Evolutionary conservation across 2,329 filamentous ascomycete species (phyloP), one percentile per base, ranked within the genome.

Genomic region (Lachnellula arida): DNA sequence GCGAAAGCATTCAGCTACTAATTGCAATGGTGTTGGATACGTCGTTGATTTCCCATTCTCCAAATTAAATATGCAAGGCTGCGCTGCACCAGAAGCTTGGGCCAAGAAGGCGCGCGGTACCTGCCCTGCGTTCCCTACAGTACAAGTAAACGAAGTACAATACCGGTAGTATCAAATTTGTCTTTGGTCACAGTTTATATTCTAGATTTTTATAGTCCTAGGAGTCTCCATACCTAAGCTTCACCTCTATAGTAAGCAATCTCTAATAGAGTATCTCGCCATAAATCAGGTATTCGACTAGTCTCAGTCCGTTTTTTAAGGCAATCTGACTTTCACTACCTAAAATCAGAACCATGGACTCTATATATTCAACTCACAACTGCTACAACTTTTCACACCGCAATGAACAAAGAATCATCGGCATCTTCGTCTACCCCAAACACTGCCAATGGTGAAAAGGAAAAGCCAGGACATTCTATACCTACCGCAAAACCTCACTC

Each of bases 1-100:
- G 62, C 40, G 63, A 64, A 63, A 64, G 60, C 65, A 67, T 67
- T 52, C 60, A 62, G 60, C 57, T 52, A 32, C 6, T 22, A 14
- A 47, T 47, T 47, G 44, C 12, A 23, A 17, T 47, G 17, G 44
- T 47, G 44, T 47, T 32, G 44, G 3, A 47, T 22, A 22, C 23
- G 12, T 19, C 7, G 11, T 19, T 11, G 11, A 9, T 19, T 11
- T 37, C 22, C 14, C 14, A 39, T 43, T 25, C n/a, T n/a, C 14
- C n/a, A 9, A 37, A 32, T 23, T 35, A 11, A n/a, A 15, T 17
- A 39, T 51, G 49, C 48, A 51, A 42, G 48, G 44, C 44, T 47
- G 42, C 17, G 37, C 3, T 17, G 15, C 28, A 32, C 9, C 28
- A 32, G 28, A 22, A 47, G 44, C 22, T 47, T 32, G 22, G 44